Base-by-base conservation (phyloP, 495 filamentous ascomycete genomes). In the Aspergillus carlsbadensis region DNA sequence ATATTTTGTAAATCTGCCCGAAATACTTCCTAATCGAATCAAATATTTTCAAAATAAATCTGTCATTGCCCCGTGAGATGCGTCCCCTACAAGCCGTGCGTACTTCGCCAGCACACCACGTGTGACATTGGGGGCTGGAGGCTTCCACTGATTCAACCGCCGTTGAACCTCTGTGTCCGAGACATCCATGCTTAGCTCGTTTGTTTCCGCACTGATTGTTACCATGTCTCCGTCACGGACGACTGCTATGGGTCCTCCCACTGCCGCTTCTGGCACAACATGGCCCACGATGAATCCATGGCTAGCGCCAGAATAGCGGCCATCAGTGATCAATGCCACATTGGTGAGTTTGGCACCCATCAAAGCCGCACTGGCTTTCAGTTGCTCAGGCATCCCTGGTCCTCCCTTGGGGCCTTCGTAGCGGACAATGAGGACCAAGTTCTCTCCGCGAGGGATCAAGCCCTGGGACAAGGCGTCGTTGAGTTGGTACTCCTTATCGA, bases 241-340 rank as follows among this genome's bases (percentile, higher is more conserved):
- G 22, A 94, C 69, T 0, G 86, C 91, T 64, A 96, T 90, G 3
- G 92, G 90, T 0, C 92, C 92, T 10, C 79, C 91, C 8, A 87
- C 85, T 11, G 85, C 85, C 5, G 94, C 94, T 73, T 98, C 94
- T 2, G 94, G 94, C 2, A 91, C 90, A 35, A 98, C 89, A 65
- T 98, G 94, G 7, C 93, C 87, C 13, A 97, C 93, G 64, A 98
- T 96, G 70, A 98, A 98, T 0, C 94, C 94, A 64, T 97, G 94
- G 56, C 82, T 87, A 6, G 93, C 94, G 7, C 94, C 94, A 20
- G 83, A 88, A 65, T 97, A 98, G 39, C 94, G 77, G 0, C 94
- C 94, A 70, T 98, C 94, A 0, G 94, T 98, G 22, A 98, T 90
- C 10, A 98, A 76, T 1, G 94, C 94, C 17, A 97, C 84, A 60